Evolutionary conservation across 177 flowering plant genomes (phyloP).

Genomic region (Vitis hybrid): DNA sequence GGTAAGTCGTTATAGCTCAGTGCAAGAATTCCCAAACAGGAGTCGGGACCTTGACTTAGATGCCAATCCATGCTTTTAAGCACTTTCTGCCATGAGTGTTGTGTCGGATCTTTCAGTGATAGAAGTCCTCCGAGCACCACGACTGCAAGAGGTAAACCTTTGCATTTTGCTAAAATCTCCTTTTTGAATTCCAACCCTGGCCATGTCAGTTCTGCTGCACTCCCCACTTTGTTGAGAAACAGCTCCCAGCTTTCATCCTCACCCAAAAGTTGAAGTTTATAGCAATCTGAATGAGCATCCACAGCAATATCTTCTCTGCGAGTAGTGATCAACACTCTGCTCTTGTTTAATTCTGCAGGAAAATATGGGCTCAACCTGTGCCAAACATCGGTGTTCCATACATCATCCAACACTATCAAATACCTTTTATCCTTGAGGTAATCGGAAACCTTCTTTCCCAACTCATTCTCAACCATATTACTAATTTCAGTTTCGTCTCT

Average conservation of each 20-base stretch:
- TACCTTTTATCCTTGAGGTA: too few relatives aligned
- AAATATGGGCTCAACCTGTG: too few relatives aligned
- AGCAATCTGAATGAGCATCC: neutral
- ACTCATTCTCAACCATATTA: neutral
- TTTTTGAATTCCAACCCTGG: neutral
- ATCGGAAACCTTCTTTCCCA: neutral
- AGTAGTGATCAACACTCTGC: neutral
- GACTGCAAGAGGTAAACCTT: too few relatives aligned
- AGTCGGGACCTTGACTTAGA: too few relatives aligned
- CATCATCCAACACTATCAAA: neutral
- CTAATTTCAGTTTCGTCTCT: too few relatives aligned
- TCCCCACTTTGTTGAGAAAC: neutral
- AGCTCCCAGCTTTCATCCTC: neutral
- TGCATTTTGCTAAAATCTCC: too few relatives aligned
- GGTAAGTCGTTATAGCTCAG: neutral
- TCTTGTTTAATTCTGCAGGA: neutral
- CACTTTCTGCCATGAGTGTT: neutral
- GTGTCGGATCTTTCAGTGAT: neutral
- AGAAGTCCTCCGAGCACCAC: neutral
- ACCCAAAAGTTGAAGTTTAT: neutral
- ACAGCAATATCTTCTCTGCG: neutral
- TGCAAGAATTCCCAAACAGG: neutral
- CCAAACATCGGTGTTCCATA: neutral
- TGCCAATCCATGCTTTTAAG: neutral
- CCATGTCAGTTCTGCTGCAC: neutral